Evolutionary conservation across 805 yeast species (phyloP).

Genomic region (Barnettozyma populi): DNA sequence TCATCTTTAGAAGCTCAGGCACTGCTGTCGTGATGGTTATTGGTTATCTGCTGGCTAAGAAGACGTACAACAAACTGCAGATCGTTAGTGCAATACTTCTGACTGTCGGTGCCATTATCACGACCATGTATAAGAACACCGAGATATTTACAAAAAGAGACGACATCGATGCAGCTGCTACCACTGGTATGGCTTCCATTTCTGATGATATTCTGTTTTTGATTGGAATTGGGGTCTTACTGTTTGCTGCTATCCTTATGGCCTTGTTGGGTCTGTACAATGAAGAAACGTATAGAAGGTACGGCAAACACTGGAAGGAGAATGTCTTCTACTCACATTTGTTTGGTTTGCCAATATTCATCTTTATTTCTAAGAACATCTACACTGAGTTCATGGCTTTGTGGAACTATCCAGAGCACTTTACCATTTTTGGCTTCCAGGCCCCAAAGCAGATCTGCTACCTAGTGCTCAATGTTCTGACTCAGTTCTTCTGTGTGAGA

Average conservation of each 20-base stretch:
- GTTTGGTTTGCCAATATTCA: slow-evolving; percentile 49
- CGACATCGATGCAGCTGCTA: slow-evolving; percentile 1
- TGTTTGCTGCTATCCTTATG: slow-evolving; percentile 43
- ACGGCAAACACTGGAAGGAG: slow-evolving; percentile 63
- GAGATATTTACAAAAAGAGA: slow-evolving; percentile 22
- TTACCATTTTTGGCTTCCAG: slow-evolving; percentile 15
- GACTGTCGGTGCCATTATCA: slow-evolving; percentile 48
- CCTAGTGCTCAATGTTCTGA: slow-evolving; percentile 39
- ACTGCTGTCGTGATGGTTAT: slow-evolving; percentile 54
- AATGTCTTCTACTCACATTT: slow-evolving; percentile 56
- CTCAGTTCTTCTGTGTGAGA: slow-evolving; percentile 57
- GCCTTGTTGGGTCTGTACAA: slow-evolving; percentile 55
- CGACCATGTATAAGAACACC: slow-evolving; percentile 30
- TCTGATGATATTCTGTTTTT: slow-evolving; percentile 18
- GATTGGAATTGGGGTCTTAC: slow-evolving; percentile 32
- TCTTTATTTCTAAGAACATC: slow-evolving; percentile 31
- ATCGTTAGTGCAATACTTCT: slow-evolving; percentile 43
- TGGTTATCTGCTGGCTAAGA: slow-evolving; percentile 42
- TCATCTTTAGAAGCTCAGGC: slow-evolving; percentile 57
- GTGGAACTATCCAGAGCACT: slow-evolving; percentile 17
- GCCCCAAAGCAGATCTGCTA: slow-evolving; percentile 26
- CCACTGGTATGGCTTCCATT: slow-evolving; percentile 3
- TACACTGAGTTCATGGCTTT: slow-evolving; percentile 26
- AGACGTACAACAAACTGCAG: slow-evolving; percentile 40
- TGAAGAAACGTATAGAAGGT: slow-evolving; percentile 42